These are phyloP conservation scores for Rhizopogon rudus DNA, from an alignment of 768 basidiomycete species.

Conservation along the genomic window DNA sequence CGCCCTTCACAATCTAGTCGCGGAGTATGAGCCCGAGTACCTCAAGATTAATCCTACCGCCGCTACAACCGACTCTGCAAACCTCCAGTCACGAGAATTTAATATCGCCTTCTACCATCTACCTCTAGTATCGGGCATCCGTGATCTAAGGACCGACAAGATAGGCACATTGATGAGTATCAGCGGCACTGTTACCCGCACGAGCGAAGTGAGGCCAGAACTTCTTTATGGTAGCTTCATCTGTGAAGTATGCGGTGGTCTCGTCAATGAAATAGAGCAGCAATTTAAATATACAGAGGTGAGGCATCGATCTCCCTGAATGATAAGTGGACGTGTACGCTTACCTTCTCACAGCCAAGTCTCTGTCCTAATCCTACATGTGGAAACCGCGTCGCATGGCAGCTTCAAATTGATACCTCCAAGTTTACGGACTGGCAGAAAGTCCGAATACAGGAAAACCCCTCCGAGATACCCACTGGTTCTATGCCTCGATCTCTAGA, in stretches of 20 bases:
- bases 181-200: slow-evolving; percentile 95
- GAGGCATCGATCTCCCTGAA: slow-evolving; percentile 1
- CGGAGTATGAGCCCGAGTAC: slow-evolving; percentile 88
- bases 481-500: slow-evolving; percentile 97
- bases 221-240: slow-evolving; percentile 89
- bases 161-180: slow-evolving; percentile 95
- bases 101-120: slow-evolving; percentile 94
- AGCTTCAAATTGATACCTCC: slow-evolving; percentile 91
- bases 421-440: slow-evolving; percentile 99
- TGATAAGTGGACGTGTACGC: background rate
- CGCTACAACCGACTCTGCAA: slow-evolving; percentile 81
- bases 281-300: slow-evolving; percentile 99
- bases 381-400: slow-evolving; percentile 86
- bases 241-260: slow-evolving; percentile 83
- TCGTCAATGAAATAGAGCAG: slow-evolving; percentile 92
- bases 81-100: slow-evolving; percentile 90
- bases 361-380: slow-evolving; percentile 95
- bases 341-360: slow-evolving; percentile 54
- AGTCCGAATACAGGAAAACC: slow-evolving; percentile 97
- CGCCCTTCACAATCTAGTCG: slow-evolving; percentile 84
- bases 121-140: slow-evolving; percentile 90
- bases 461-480: slow-evolving; percentile 97
- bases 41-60: slow-evolving; percentile 91
- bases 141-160: slow-evolving; percentile 87
- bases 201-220: slow-evolving; percentile 96